Conservation (phyloP, 106 monocot genomes). For the Dioscorea zingiberensis region DNA sequence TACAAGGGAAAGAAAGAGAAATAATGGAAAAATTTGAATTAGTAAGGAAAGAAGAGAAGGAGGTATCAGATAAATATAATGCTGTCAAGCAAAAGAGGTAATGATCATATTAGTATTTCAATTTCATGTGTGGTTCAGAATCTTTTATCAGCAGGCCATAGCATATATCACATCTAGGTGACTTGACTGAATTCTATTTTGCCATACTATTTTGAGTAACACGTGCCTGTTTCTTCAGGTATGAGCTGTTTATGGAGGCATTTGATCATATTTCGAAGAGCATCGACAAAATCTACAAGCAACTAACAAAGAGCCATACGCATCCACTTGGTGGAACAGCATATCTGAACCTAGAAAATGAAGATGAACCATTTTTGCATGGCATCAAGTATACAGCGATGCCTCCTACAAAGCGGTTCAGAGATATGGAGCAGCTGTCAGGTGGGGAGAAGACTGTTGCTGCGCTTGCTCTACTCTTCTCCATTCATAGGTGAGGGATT, state of each 20-base stretch:
- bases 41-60: conserved; percentile 76
- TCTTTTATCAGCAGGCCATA: no score
- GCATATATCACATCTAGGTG: no score
- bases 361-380: conserved; percentile 94
- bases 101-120: not conserved
- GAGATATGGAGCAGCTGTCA: conserved; percentile 98
- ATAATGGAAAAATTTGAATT: conserved; percentile 79
- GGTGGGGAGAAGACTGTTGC: conserved; percentile 99
- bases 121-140: no score
- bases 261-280: conserved; percentile 86
- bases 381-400: conserved; percentile 99
- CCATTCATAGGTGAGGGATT: conserved; percentile 80
- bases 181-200: no score
- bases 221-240: conserved; percentile 25
- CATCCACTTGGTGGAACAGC: conserved; percentile 98
- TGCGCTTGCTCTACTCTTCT: conserved; percentile 88
- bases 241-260: conserved; percentile 91
- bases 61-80: conserved; percentile 81
- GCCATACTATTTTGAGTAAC: no score
- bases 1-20: conserved; percentile 78
- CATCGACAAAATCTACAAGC: conserved; percentile 98
- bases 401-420: conserved; percentile 97
- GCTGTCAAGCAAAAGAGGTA: conserved; percentile 84
- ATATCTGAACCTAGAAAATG: conserved; percentile 92
- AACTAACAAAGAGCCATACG: conserved; percentile 87